A percentile compares a stretch with the other conserved stretches of the same genome.
phyloP scores from a whole-genome alignment of 140 eudicot species.

The Oenanthe javanica region DNA sequence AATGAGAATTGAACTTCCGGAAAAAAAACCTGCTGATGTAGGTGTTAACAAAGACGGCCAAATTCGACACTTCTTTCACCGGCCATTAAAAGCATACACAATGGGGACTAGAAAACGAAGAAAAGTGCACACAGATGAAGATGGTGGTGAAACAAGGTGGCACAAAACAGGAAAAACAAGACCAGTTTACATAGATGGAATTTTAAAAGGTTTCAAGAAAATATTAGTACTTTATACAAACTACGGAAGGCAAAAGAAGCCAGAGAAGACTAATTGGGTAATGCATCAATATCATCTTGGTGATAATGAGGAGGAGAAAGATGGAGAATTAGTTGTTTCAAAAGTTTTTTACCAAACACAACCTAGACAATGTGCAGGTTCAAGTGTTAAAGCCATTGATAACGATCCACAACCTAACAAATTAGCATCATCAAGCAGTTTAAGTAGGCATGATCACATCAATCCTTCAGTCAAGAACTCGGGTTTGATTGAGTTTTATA shows the following conservation, averaged over 20 bases:
- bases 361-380: slow-evolving; percentile 80
- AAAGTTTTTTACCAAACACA: slow-evolving; percentile 96
- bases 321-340: slow-evolving; percentile 85
- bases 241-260: slow-evolving; percentile 82
- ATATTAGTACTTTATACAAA: slow-evolving; percentile 87
- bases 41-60: slow-evolving; percentile 91
- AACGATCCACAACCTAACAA: slow-evolving; percentile 15
- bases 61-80: slow-evolving; percentile 86
- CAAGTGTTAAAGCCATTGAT: slow-evolving; percentile 26
- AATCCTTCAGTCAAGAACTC: slow-evolving; percentile 17
- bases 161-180: slow-evolving; percentile 96
- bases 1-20: no score
- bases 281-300: slow-evolving; percentile 99
- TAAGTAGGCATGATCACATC: neutral
- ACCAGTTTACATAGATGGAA: slow-evolving; percentile 42
- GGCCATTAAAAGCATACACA: slow-evolving; percentile 96
- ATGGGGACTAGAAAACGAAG: slow-evolving; percentile 91
- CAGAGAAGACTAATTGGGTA: slow-evolving; percentile 94
- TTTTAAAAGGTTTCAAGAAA: slow-evolving; percentile 69
- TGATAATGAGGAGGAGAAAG: slow-evolving; percentile 77
- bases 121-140: slow-evolving; percentile 71
- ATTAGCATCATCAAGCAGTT: slow-evolving; percentile 11
- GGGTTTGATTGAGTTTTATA: slow-evolving; percentile 37
- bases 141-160: slow-evolving; percentile 90
- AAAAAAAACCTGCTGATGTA: slow-evolving; percentile 14